These are phyloP conservation scores for Oidiodendron maius DNA, from an alignment of 495 filamentous ascomycete genomes.

Conservation along the genomic window DNA sequence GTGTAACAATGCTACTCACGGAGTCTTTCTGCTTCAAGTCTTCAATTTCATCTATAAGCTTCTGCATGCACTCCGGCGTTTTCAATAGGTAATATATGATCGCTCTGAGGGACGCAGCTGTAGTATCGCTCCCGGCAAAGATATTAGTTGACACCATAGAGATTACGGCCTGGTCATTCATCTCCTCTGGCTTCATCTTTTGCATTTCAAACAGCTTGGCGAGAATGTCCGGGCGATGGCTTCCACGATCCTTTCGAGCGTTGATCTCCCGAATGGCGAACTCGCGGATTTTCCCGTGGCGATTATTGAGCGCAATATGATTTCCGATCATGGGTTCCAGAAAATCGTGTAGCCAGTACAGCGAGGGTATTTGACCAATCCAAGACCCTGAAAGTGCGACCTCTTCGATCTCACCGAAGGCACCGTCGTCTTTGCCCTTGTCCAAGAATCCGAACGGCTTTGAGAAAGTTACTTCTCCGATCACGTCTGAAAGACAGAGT, in stretches of 20 bases:
- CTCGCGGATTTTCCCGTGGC: background rate
- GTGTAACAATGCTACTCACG: constrained; percentile 27
- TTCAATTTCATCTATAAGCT: constrained; percentile 42
- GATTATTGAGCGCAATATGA: constrained; percentile 21
- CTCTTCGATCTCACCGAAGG: constrained; percentile 32
- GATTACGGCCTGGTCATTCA: constrained; percentile 22
- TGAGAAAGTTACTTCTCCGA: constrained; percentile 30
- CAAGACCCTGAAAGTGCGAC: constrained; percentile 16
- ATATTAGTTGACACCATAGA: constrained; percentile 28
- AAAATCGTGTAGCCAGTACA: too few species aligned
- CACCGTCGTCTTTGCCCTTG: constrained; percentile 31
- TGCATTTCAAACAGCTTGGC: constrained; percentile 25
- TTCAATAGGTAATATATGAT: constrained; percentile 46
- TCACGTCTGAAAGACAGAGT: constrained; percentile 34
- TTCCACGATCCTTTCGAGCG: background rate
- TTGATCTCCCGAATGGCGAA: background rate
- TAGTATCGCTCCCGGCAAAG: constrained; percentile 50
- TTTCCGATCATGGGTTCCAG: constrained; percentile 41
- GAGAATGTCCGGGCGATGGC: constrained; percentile 20
- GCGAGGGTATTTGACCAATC: constrained; percentile 38
- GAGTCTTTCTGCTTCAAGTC: constrained; percentile 22
- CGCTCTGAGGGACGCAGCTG: constrained; percentile 40
- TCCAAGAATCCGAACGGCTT: constrained; percentile 33
- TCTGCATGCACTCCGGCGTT: too few species aligned
- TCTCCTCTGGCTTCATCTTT: constrained; percentile 15